Conservation (phyloP, 352 stramenopile genomes). For the Hyaloperonospora arabidopsidis region DNA sequence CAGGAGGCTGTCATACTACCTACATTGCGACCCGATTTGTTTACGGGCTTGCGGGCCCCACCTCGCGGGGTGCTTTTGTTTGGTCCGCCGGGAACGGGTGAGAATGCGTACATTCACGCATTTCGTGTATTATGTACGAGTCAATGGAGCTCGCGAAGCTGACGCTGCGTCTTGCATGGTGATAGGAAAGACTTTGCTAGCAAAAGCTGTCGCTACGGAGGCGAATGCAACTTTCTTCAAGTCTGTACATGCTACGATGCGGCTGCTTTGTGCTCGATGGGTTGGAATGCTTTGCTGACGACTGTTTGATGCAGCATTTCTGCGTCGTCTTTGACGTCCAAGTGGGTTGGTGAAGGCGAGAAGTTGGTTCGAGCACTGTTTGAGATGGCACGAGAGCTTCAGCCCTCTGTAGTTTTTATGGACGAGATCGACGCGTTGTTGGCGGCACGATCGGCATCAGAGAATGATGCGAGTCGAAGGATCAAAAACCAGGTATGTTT, state of each 20-base stretch:
- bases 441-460: slow-evolving; percentile 55
- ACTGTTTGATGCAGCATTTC: slow-evolving; percentile 54
- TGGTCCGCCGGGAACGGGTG: slow-evolving; percentile 71
- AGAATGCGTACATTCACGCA: not conserved
- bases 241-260: slow-evolving; percentile 18
- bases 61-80: slow-evolving; percentile 74
- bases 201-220: slow-evolving; percentile 76
- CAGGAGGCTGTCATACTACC: slow-evolving; percentile 85
- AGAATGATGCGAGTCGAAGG: slow-evolving; percentile 80
- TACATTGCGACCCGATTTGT: slow-evolving; percentile 75
- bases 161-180: slow-evolving; percentile 3
- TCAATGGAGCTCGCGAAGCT: not conserved
- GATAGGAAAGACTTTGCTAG: slow-evolving; percentile 73
- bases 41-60: slow-evolving; percentile 63
- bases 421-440: slow-evolving; percentile 87
- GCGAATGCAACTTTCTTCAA: slow-evolving; percentile 83
- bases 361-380: slow-evolving; percentile 94
- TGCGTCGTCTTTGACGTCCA: slow-evolving; percentile 82
- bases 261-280: not conserved
- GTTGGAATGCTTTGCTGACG: slow-evolving; percentile 6
- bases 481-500: slow-evolving; percentile 83
- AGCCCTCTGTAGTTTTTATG: slow-evolving; percentile 84
- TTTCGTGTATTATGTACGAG: not conserved
- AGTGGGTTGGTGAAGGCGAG: slow-evolving; percentile 89
- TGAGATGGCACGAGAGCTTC: slow-evolving; percentile 76